Evolutionary conservation across 192 early-diverging fungal species (phyloP), one percentile per base, ranked within the genome.

Genomic region (Umbelopsis vinacea): DNA sequence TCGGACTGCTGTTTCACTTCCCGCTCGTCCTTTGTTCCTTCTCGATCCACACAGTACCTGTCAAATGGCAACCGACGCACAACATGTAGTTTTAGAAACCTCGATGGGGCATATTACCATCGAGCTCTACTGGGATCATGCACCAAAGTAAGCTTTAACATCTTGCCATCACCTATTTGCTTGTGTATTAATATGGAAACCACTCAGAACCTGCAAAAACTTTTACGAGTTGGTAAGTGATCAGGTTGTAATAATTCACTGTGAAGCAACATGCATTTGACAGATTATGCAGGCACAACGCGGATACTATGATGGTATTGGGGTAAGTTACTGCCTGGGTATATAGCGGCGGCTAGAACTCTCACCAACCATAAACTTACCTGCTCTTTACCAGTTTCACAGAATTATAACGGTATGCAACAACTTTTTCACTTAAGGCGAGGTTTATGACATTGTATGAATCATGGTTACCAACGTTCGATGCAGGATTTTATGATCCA

Each of bases 401-500:
- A 79, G 92, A 46, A 79, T 94, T 71, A 92, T 93, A 75, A 69
- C 87, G 4, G 85, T 86, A 79, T 45, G 79, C 72, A 12, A 21
- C 6, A 29, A 14, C 35, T 26, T n/a, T 40, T 9, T 53, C 63
- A n/a, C 29, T 26, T 29, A 33, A 22, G 46, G 33, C 6, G 14
- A 60, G 11, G 24, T 29, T 57, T 57, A 24, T 67, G 33, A n/a
- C 23, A 72, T 50, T 21, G 10, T 0, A 50, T 21, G 35, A 29
- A 66, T 2, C 23, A 23, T 26, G 35, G 23, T 46, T 33, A 40
- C 29, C 35, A 52, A 68, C 24, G 6, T n/a, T 7, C 21, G n/a
- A 9, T 24, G 21, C 63, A 88, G 88, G 92, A 98, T 79, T 99
- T 98, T 79, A 96, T 99, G 94, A 89, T 99, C 40, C 97, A 99